Conservation (phyloP, 306 rosid genomes). For the Chamaecrista fasciculata region DNA sequence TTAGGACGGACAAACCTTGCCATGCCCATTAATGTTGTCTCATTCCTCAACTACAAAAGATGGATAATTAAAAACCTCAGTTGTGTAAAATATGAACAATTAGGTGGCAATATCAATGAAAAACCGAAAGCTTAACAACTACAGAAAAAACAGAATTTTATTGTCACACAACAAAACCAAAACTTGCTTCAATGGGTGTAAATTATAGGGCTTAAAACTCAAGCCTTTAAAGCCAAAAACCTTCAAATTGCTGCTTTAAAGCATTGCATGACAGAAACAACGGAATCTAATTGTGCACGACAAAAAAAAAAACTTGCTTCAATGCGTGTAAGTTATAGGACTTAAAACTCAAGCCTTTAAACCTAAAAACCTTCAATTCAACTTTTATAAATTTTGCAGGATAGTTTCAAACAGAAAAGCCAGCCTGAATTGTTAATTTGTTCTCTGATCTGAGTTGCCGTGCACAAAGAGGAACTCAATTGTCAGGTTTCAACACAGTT, state of each 20-base stretch:
- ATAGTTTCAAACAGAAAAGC: not conserved
- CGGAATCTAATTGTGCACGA: not conserved
- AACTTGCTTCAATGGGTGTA: not conserved
- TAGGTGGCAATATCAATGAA: not conserved
- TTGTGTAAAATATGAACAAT: not conserved
- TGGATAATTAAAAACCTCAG: not conserved
- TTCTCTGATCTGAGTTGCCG: not conserved
- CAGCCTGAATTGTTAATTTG: not conserved
- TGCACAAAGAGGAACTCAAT: not conserved
- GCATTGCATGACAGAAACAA: not conserved
- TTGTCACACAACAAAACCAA: not conserved
- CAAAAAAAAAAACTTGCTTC: not conserved
- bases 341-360: not conserved
- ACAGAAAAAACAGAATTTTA: not conserved
- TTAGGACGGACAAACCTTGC: constrained; percentile 67
- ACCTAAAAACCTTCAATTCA: not conserved
- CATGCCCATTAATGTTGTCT: constrained; percentile 35
- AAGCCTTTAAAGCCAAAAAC: not conserved
- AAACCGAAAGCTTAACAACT: not conserved
- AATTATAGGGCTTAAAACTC: not conserved
- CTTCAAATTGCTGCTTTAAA: too few species aligned
- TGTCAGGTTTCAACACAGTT: not conserved
- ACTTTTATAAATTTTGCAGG: not conserved
- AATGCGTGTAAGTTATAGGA: not conserved
- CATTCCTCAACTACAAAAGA: constrained; percentile 6